Evolutionary conservation across 2,329 filamentous ascomycete species (phyloP).

Genomic region (Aureobasidium lini): DNA sequence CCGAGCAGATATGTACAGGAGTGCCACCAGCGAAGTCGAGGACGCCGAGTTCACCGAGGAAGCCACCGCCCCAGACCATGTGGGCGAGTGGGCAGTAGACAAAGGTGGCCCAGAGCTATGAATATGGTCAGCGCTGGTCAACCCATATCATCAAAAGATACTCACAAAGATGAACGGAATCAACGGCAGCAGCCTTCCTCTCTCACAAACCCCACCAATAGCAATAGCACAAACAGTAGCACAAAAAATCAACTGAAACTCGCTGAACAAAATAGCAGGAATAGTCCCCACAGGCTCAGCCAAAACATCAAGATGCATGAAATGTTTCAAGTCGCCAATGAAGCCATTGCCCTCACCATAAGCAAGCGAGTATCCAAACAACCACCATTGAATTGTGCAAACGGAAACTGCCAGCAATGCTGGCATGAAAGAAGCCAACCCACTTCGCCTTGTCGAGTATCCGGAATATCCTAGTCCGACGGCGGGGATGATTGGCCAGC

Average conservation of each 20-base stretch:
- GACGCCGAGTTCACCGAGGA: slow-evolving; percentile 37
- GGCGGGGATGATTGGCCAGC: slow-evolving; percentile 46
- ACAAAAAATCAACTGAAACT: slow-evolving; percentile 45
- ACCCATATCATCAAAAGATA: neutral
- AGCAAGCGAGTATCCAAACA: slow-evolving; percentile 43
- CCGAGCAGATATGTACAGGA: slow-evolving; percentile 36
- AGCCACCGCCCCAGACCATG: slow-evolving; percentile 43
- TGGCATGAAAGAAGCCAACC: slow-evolving; percentile 42
- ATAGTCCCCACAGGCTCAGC: slow-evolving; percentile 44
- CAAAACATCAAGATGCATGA: slow-evolving; percentile 40
- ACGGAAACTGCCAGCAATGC: slow-evolving; percentile 40
- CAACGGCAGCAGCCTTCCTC: slow-evolving; percentile 39
- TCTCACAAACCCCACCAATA: slow-evolving; percentile 42
- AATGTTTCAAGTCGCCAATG: slow-evolving; percentile 40
- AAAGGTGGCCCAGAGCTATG: slow-evolving; percentile 41
- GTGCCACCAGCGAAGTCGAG: slow-evolving; percentile 43
- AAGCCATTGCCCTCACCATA: slow-evolving; percentile 41
- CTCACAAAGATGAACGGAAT: slow-evolving; percentile 40
- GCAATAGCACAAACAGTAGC: slow-evolving; percentile 47
- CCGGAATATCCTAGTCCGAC: slow-evolving; percentile 45
- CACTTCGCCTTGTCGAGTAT: slow-evolving; percentile 42
- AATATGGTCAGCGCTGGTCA: neutral
- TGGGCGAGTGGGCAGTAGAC: slow-evolving; percentile 42
- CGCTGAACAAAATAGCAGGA: slow-evolving; percentile 44
- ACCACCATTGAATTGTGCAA: slow-evolving; percentile 46